Evolutionary conservation across 1,284 basidiomycete genomes (phyloP).

Genomic region (Tranzscheliella williamsii): DNA sequence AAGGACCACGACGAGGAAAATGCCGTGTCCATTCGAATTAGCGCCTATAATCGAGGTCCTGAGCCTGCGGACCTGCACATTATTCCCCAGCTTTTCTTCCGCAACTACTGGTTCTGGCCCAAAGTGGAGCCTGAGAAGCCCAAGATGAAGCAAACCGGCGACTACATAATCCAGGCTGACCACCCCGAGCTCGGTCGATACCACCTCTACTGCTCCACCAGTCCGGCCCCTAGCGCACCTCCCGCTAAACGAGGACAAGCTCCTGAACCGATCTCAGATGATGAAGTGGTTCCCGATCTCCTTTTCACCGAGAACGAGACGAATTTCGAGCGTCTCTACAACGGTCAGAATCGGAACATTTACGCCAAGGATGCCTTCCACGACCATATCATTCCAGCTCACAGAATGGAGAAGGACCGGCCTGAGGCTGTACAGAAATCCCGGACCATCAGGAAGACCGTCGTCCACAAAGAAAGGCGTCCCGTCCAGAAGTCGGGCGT

Average conservation of each 20-base stretch:
- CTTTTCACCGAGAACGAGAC: slow-evolving; percentile 80
- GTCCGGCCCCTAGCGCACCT: slow-evolving; percentile 82
- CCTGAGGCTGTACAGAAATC: slow-evolving; percentile 46
- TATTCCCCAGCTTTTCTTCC: slow-evolving; percentile 93
- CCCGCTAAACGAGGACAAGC: slow-evolving; percentile 66
- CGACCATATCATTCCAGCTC: slow-evolving; percentile 85
- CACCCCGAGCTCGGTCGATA: slow-evolving; percentile 67
- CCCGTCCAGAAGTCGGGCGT: slow-evolving; percentile 17
- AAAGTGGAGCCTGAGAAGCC: slow-evolving; percentile 78
- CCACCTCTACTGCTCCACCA: slow-evolving; percentile 85
- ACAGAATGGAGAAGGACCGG: slow-evolving; percentile 64
- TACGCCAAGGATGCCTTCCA: slow-evolving; percentile 99
- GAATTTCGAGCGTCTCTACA: slow-evolving; percentile 88
- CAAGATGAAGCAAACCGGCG: slow-evolving; percentile 67
- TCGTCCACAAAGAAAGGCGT: slow-evolving; percentile 25
- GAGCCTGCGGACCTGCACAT: slow-evolving; percentile 94
- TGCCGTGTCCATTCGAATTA: slow-evolving; percentile 87
- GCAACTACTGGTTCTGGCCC: slow-evolving; percentile 97
- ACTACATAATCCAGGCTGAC: slow-evolving; percentile 66
- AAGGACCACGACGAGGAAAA: slow-evolving; percentile 92
- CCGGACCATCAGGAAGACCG: slow-evolving; percentile 42
- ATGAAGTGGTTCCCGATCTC: slow-evolving; percentile 63
- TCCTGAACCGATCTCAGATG: slow-evolving; percentile 53
- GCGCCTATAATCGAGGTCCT: slow-evolving; percentile 92
- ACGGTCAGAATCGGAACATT: slow-evolving; percentile 72